Evolutionary conservation across 2,329 filamentous ascomycete genomes (phyloP), one percentile per base, ranked within the genome.

Genomic region (Scytalidium sp.): DNA sequence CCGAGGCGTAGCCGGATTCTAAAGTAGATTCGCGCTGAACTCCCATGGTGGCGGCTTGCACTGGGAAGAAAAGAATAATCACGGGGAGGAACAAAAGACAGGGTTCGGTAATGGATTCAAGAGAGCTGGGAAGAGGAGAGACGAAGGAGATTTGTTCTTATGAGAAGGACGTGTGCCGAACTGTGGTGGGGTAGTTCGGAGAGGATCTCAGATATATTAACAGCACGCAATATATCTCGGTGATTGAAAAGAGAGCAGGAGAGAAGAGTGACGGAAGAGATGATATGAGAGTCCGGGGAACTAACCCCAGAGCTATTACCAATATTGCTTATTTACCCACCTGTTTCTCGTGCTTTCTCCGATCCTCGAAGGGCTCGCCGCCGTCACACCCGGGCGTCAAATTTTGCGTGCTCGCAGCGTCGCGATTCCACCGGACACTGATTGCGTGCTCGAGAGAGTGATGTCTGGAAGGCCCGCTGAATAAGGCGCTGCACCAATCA

Each of bases 1-100:
- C 66, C 13, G 76, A 85, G 63, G 84, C 89, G 74, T 97, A 97
- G 56, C 93, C 93, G 29, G 93, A 97, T 71, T 96, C 90, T 54
- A 78, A 47, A 42, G 48, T 44, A 10, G 60, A 59, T 50, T 60
- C 54, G 15, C 49, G 50, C 23, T 59, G 56, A n/a, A 51, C 36
- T 39, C 60, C 60, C 62, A 63, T 64, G 15, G 43, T 60, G 50
- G 39, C 7, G 8, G 39, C 7, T 29, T 29, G 25, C 25, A 13
- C 25, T 29, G 8, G 25, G 25, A 29, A 13, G 13, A 13, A 7
- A 29, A 29, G 25, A 29, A 29, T n/a, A n/a, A n/a, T n/a, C n/a
- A 29, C 13, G 25, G 8, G 13, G 25, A 29, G 25, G 25, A 29
- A 29, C 25, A 29, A 29, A 29, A 13, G 25, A 29, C 25, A 29